Conservation (phyloP, 2,329 filamentous ascomycete genomes). For the Dactylellina haptotyla region DNA sequence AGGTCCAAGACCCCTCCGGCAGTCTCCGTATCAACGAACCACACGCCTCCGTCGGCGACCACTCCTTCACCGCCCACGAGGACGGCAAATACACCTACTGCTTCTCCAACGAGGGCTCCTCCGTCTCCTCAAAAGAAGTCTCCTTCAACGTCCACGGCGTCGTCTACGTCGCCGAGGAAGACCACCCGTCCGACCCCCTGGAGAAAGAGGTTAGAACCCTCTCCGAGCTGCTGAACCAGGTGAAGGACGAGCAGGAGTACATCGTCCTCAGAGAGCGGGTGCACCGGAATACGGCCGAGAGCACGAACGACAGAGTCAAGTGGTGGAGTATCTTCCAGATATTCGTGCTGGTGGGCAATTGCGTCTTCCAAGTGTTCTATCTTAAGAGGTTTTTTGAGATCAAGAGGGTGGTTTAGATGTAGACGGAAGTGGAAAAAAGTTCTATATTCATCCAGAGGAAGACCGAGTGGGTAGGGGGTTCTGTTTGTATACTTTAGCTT, state of each 20-base stretch:
- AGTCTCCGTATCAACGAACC: slow-evolving; percentile 82
- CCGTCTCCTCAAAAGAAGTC: slow-evolving; percentile 94
- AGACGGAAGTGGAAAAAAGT: neutral
- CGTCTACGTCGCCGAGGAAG: slow-evolving; percentile 91
- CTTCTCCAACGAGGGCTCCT: slow-evolving; percentile 99
- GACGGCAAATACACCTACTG: slow-evolving; percentile 96
- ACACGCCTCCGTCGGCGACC: slow-evolving; percentile 86
- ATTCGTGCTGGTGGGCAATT: slow-evolving; percentile 85
- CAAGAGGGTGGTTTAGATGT: slow-evolving; percentile 71
- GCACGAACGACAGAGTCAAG: slow-evolving; percentile 96
- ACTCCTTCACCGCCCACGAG: slow-evolving; percentile 83
- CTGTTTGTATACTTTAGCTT: too few relatives aligned
- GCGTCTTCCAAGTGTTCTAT: slow-evolving; percentile 99
- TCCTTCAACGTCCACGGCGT: slow-evolving; percentile 99
- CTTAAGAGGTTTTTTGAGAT: slow-evolving; percentile 97
- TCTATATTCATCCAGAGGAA: neutral
- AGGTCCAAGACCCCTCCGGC: slow-evolving; percentile 82
- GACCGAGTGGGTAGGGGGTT: neutral
- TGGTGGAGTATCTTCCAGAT: slow-evolving; percentile 99
- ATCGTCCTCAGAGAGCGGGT: slow-evolving; percentile 94
- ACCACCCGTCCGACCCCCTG: slow-evolving; percentile 84
- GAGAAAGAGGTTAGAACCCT: slow-evolving; percentile 89
- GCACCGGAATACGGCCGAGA: slow-evolving; percentile 98
- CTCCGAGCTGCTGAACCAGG: slow-evolving; percentile 84
- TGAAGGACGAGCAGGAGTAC: slow-evolving; percentile 98